Evolutionary conservation across 108 stramenopile species (phyloP), one percentile per base, ranked within the genome.

Genomic region (Conticribra guillardii): DNA sequence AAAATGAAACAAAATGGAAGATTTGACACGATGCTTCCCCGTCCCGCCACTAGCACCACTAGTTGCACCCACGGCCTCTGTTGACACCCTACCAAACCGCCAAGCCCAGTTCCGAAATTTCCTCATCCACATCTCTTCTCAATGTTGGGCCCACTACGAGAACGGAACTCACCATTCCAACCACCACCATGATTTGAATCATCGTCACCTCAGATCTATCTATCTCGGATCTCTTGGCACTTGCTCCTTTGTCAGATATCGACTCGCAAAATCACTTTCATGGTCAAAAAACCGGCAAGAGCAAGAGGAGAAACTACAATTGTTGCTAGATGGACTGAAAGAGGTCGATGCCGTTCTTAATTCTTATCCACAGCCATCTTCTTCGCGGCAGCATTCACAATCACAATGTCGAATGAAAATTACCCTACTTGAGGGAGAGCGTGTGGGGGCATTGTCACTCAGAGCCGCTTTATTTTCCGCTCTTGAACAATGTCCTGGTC

Each of bases 161-260:
- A 24, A 60, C 37, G 41, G 22, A 5, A 41, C 5, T 11, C 3
- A 34, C 15, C 1, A 16, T 4, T 16, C 29, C 16, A 30, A 16
- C 16, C 4, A 30, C 29, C 56, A 19, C 24, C 60, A 23, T 60
- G 34, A 19, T 44, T 11, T 17, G 24, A 18, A 41, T 23, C 1
- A 28, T 11, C 60, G 26, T 24, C 61, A 50, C 28, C 47, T n/a
- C 14, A 44, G 29, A n/a, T 63, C 61, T 2, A 24, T 63, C 7
- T 63, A 63, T 29, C 24, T 63, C 23, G 61, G 61, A 17, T 63
- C 61, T 24, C 61, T 63, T 5, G 61, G 61, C 15, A 44, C 61
- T 19, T 63, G 61, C 27, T 44, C 61, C 2, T 63, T 47, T 48
- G 46, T 63, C 1, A 44, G 61, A 0, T 63, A 63, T n/a, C 47